Percentiles rank a stretch among this genome's conserved stretches.
phyloP scores from a whole-genome alignment of 2,329 filamentous ascomycete genomes.

The Alternaria atra region DNA sequence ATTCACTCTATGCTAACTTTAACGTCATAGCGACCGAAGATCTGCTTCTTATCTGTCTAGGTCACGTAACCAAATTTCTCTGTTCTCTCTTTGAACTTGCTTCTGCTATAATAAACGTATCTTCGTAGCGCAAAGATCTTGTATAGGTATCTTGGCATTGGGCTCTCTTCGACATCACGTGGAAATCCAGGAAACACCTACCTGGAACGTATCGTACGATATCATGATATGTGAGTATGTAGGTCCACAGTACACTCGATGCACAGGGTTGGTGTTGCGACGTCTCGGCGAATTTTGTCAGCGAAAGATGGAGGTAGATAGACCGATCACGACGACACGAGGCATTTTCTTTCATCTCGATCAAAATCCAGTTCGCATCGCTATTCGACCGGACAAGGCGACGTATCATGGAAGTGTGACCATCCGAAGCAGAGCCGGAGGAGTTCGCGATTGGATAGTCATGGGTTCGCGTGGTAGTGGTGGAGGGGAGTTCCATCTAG shows the following conservation, averaged over 20 bases:
- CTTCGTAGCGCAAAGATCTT: background rate
- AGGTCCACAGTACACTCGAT: background rate
- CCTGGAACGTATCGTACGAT: background rate
- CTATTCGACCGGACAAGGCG: conserved; percentile 31
- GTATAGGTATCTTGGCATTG: background rate
- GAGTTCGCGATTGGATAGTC: conserved; percentile 26
- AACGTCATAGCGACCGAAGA: too few relatives aligned
- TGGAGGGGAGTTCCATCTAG: conserved; percentile 34
- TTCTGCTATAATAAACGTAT: background rate
- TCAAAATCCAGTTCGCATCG: background rate
- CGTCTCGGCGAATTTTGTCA: background rate
- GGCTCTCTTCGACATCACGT: background rate
- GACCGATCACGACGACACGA: background rate
- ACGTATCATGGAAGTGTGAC: conserved; percentile 26
- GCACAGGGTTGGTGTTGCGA: background rate
- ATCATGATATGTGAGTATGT: background rate
- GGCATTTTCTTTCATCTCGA: background rate
- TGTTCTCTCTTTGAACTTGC: too few relatives aligned
- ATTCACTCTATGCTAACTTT: background rate
- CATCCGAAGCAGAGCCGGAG: conserved; percentile 17
- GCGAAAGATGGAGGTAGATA: background rate
- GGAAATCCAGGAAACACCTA: background rate
- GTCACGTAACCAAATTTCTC: too few relatives aligned
- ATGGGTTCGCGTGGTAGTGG: conserved; percentile 11
- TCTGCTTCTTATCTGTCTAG: too few relatives aligned